These are phyloP conservation scores for Phaeosphaeria sp. DNA, from an alignment of 2,329 filamentous ascomycete species.

Conservation along the genomic window DNA sequence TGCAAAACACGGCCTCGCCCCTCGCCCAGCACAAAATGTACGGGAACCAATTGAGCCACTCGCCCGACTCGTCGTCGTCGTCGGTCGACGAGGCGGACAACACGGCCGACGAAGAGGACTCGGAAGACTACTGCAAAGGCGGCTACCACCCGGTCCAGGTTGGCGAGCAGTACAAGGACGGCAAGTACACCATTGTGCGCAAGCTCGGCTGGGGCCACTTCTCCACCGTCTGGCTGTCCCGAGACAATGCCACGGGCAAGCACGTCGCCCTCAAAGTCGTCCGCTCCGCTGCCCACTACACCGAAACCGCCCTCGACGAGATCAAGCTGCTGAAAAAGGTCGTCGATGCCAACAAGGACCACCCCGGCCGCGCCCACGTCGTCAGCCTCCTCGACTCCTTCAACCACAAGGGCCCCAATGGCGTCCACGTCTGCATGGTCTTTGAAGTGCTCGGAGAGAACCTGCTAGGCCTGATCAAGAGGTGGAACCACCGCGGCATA, in stretches of 20 bases:
- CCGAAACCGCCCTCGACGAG: slow-evolving; percentile 97
- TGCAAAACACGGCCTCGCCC: slow-evolving; percentile 58
- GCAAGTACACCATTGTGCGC: slow-evolving; percentile 93
- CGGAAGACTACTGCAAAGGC: slow-evolving; percentile 98
- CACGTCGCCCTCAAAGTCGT: slow-evolving; percentile 98
- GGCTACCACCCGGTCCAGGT: slow-evolving; percentile 95
- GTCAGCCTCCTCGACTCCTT: slow-evolving; percentile 97
- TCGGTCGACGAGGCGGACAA: slow-evolving; percentile 85
- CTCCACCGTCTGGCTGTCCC: slow-evolving; percentile 88
- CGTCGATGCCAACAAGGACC: slow-evolving; percentile 90
- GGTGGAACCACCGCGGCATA: slow-evolving; percentile 97
- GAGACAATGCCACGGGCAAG: slow-evolving; percentile 86
- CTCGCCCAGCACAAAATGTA: slow-evolving; percentile 56
- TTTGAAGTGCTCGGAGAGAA: slow-evolving; percentile 98
- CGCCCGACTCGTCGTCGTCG: slow-evolving; percentile 77
- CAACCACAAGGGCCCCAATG: slow-evolving; percentile 96
- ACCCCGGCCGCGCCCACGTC: slow-evolving; percentile 92
- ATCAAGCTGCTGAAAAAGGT: slow-evolving; percentile 98
- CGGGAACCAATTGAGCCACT: slow-evolving; percentile 68
- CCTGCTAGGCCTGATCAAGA: slow-evolving; percentile 91
- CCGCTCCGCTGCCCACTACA: slow-evolving; percentile 96
- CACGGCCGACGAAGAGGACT: slow-evolving; percentile 97
- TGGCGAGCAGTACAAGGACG: slow-evolving; percentile 97
- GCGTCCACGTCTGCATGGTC: slow-evolving; percentile 98
- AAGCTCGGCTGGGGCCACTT: slow-evolving; percentile 99